A percentile compares a stretch with the other conserved stretches of the same genome.
phyloP scores from a whole-genome alignment of 371 early-diverging fungal species.

The Rhizopus arrhizus region DNA sequence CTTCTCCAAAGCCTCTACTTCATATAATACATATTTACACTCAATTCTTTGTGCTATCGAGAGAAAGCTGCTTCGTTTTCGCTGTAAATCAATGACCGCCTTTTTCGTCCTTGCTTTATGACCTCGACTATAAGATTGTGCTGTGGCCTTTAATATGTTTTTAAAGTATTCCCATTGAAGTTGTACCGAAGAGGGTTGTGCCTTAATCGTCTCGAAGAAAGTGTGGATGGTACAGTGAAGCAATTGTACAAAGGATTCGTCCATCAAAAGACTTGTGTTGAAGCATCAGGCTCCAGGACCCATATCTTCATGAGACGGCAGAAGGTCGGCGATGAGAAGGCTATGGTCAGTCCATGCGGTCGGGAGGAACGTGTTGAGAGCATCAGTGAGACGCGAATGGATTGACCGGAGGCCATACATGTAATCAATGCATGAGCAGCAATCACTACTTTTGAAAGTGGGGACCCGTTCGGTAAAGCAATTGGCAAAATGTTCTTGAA shows the following conservation, averaged over 20 bases:
- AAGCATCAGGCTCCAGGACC: conserved; percentile 13
- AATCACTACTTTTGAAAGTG: background rate
- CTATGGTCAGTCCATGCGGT: conserved; percentile 5
- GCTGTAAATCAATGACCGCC: background rate
- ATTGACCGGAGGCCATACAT: background rate
- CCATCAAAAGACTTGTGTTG: background rate
- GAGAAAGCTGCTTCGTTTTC: no score
- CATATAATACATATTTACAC: no score
- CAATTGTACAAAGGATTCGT: background rate
- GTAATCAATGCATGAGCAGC: conserved; percentile 4
- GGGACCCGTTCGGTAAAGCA: background rate
- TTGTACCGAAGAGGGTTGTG: no score
- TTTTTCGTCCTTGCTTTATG: background rate
- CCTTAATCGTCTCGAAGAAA: background rate
- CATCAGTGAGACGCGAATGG: no score
- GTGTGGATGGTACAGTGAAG: background rate
- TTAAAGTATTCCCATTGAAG: background rate
- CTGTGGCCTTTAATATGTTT: background rate
- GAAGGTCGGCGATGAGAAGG: background rate
- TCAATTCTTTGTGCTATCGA: no score
- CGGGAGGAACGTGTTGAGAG: background rate
- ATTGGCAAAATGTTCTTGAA: background rate
- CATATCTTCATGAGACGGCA: background rate
- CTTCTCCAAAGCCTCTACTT: background rate
- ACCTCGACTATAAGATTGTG: background rate